Conservation (phyloP, 2,329 filamentous ascomycete species). For the Scedosporium aurantiacum region DNA sequence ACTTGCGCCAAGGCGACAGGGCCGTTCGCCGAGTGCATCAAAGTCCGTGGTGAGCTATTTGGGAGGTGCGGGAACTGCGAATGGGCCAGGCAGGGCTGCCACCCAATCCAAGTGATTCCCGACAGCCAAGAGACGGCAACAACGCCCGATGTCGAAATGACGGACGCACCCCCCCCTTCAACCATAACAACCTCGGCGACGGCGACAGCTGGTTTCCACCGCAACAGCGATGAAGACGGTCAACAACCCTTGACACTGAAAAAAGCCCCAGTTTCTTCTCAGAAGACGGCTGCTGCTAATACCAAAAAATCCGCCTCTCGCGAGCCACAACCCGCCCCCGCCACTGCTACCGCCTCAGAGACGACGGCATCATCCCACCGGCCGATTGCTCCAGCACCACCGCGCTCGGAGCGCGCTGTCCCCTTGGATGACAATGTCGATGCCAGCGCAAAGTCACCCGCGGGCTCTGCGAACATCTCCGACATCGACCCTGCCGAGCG, state of each 20-base stretch:
- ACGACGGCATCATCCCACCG: neutral
- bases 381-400: neutral
- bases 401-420: neutral
- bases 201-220: neutral
- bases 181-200: neutral
- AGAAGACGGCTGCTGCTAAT: neutral
- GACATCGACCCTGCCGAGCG: neutral
- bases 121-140: neutral
- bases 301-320: neutral
- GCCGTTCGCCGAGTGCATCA: constrained; percentile 33
- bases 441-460: neutral
- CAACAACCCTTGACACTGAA: neutral
- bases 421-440: neutral
- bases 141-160: neutral
- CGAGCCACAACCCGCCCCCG: neutral
- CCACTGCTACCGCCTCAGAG: neutral
- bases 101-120: constrained; percentile 16
- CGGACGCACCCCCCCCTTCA: neutral
- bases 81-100: constrained; percentile 31
- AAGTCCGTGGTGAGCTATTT: constrained; percentile 29
- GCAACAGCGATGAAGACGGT: neutral
- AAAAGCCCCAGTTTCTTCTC: neutral
- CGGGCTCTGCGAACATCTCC: neutral
- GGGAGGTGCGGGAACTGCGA: constrained; percentile 40
- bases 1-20: constrained; percentile 31